Conservation (phyloP, 2,329 filamentous ascomycete species). For the Penicillium verrucosum region DNA sequence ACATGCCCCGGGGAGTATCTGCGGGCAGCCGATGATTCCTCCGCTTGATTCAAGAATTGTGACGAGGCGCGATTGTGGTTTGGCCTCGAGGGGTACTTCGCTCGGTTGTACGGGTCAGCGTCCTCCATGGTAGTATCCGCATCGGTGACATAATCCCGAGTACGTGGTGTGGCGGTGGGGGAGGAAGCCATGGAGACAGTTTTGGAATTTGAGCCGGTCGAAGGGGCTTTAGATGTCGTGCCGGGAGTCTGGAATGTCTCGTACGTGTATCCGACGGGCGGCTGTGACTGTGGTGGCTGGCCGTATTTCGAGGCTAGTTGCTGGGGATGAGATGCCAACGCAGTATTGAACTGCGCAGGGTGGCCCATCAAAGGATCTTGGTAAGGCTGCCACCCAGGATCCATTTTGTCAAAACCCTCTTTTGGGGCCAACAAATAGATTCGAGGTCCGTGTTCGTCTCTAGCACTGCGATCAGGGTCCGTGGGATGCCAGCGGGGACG, state of each 20-base stretch:
- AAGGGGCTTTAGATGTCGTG: slow-evolving; percentile 32
- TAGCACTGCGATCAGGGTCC: slow-evolving; percentile 31
- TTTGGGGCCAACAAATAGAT: slow-evolving; percentile 15
- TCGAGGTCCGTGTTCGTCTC: slow-evolving; percentile 14
- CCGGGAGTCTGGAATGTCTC: slow-evolving; percentile 59
- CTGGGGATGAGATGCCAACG: slow-evolving; percentile 48
- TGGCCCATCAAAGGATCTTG: slow-evolving; percentile 59
- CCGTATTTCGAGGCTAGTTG: slow-evolving; percentile 50
- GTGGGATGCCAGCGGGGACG: slow-evolving; percentile 26
- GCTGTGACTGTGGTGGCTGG: slow-evolving; percentile 48
- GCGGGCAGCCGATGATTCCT: slow-evolving; percentile 79
- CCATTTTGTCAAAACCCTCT: slow-evolving; percentile 42
- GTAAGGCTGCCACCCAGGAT: slow-evolving; percentile 66
- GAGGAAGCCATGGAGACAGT: slow-evolving; percentile 57
- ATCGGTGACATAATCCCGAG: slow-evolving; percentile 64
- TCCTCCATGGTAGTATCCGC: slow-evolving; percentile 86
- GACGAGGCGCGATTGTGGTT: slow-evolving; percentile 67
- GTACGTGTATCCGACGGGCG: slow-evolving; percentile 63
- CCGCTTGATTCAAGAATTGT: slow-evolving; percentile 64
- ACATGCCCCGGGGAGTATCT: slow-evolving; percentile 96
- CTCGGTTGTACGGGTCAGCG: slow-evolving; percentile 76
- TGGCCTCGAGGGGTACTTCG: slow-evolving; percentile 80
- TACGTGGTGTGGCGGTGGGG: slow-evolving; percentile 56
- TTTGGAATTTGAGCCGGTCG: slow-evolving; percentile 43
- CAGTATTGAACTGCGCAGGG: slow-evolving; percentile 63